Evolutionary conservation across 139 green algal genomes (phyloP).

Genomic region (Volvox reticuliferus): DNA sequence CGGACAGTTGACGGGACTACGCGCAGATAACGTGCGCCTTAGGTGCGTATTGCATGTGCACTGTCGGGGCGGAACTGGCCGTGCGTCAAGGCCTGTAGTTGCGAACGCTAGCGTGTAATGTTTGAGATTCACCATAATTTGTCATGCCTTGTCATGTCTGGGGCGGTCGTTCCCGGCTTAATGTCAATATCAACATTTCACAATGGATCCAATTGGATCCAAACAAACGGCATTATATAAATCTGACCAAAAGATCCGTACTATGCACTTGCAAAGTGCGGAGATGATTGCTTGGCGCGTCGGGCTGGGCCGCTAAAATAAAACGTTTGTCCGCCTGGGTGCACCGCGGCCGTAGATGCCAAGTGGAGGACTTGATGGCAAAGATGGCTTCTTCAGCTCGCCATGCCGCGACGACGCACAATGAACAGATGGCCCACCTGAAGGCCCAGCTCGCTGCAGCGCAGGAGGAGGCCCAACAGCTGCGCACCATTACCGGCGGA

Average conservation of each 20-base stretch:
- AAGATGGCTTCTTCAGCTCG: constrained; percentile 10
- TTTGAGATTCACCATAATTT: too few species aligned
- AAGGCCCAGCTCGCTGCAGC: constrained; percentile 13
- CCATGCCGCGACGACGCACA: constrained; percentile 4
- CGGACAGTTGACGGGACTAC: constrained; percentile 7
- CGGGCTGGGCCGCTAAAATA: too few species aligned
- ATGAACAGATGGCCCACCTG: background rate
- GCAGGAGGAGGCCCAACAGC: background rate
- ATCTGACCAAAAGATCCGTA: too few species aligned
- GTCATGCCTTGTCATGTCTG: too few species aligned
- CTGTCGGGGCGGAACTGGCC: too few species aligned
- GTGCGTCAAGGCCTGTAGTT: background rate
- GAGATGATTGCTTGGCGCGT: too few species aligned
- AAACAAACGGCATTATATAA: too few species aligned
- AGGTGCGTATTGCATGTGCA: background rate
- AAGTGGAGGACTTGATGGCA: constrained; percentile 43
- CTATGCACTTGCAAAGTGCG: too few species aligned
- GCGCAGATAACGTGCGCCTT: constrained; percentile 29
- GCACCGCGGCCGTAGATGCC: background rate
- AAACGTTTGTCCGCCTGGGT: too few species aligned
- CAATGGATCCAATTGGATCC: too few species aligned
- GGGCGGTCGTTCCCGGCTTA: too few species aligned
- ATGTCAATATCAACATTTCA: too few species aligned
- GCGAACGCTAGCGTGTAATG: background rate
- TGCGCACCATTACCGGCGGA: background rate